Evolutionary conservation across 805 yeast genomes (phyloP).

Genomic region (Candida hungchunana): DNA sequence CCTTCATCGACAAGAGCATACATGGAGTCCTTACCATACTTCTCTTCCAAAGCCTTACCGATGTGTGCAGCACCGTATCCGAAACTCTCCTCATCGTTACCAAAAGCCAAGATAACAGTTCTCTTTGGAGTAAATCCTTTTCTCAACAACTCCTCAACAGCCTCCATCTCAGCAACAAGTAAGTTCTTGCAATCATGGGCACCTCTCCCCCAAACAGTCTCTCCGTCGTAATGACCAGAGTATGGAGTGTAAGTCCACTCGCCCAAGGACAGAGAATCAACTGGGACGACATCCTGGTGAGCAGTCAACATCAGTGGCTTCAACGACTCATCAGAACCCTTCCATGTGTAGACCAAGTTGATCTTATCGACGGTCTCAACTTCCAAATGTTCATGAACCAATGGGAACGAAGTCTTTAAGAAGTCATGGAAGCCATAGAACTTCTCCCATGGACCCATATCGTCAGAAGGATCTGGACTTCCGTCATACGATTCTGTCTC

Average conservation of each 20-base stretch:
- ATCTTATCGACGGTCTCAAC: slow-evolving; percentile 57
- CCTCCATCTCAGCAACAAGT: slow-evolving; percentile 59
- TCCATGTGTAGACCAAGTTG: slow-evolving; percentile 62
- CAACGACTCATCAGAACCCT: slow-evolving; percentile 46
- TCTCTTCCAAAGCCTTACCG: slow-evolving; percentile 2
- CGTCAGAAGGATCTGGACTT: slow-evolving; percentile 30
- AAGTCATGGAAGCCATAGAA: slow-evolving; percentile 40
- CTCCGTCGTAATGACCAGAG: slow-evolving; percentile 61
- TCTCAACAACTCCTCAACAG: slow-evolving; percentile 48
- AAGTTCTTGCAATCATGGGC: slow-evolving; percentile 68
- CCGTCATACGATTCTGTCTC: slow-evolving; percentile 64
- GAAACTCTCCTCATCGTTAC: slow-evolving; percentile 79
- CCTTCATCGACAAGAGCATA: slow-evolving; percentile 70
- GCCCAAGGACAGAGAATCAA: slow-evolving; percentile 50
- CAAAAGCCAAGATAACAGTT: slow-evolving; percentile 58
- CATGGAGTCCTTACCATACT: slow-evolving; percentile 40
- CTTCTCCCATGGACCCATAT: slow-evolving; percentile 33
- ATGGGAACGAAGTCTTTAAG: slow-evolving; percentile 53
- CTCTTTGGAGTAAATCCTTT: slow-evolving; percentile 51
- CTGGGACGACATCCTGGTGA: slow-evolving; percentile 85
- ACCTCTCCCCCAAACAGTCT: slow-evolving; percentile 69
- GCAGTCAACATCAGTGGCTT: slow-evolving; percentile 71
- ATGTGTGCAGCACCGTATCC: slow-evolving; percentile 42
- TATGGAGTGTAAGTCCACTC: slow-evolving; percentile 71
- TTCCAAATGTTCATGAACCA: slow-evolving; percentile 42